These are phyloP conservation scores for Pythium oligandrum DNA, from an alignment of 352 stramenopile genomes.

Conservation along the genomic window DNA sequence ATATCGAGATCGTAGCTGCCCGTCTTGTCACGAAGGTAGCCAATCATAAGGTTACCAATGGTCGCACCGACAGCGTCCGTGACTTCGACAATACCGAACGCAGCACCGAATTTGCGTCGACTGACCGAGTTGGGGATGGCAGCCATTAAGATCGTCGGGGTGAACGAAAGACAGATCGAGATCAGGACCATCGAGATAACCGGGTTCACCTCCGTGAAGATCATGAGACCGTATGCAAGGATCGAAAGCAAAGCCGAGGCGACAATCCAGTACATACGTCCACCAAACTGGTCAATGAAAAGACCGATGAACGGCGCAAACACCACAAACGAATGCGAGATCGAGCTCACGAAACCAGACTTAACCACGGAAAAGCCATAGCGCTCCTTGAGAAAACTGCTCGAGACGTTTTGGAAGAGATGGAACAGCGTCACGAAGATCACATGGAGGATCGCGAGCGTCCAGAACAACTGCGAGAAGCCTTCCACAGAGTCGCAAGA, in stretches of 20 bases:
- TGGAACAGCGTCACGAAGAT: conserved; percentile 91
- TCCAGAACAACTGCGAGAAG: conserved; percentile 87
- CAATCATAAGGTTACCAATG: conserved; percentile 81
- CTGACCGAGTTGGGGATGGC: conserved; percentile 76
- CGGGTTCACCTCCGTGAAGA: conserved; percentile 73
- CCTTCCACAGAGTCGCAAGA: conserved; percentile 62
- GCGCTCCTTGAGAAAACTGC: conserved; percentile 80
- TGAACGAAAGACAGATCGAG: conserved; percentile 82
- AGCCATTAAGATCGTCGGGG: conserved; percentile 86
- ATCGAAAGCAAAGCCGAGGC: conserved; percentile 64
- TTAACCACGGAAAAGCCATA: conserved; percentile 86
- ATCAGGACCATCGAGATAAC: conserved; percentile 86
- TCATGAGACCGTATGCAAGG: conserved; percentile 78
- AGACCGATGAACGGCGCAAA: conserved; percentile 87
- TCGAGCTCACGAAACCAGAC: conserved; percentile 72
- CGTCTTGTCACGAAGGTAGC: conserved; percentile 77
- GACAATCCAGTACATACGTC: conserved; percentile 80
- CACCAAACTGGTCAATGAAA: conserved; percentile 84
- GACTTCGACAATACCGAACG: conserved; percentile 87
- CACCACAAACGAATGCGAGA: conserved; percentile 78
- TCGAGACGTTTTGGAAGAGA: conserved; percentile 89
- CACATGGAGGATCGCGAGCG: conserved; percentile 78
- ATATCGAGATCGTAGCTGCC: conserved; percentile 82
- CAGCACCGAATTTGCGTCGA: conserved; percentile 70
- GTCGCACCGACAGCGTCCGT: conserved; percentile 76